phyloP scores from a whole-genome alignment of 1,284 basidiomycete genomes.

The Tetrapyrgos nigripes region DNA sequence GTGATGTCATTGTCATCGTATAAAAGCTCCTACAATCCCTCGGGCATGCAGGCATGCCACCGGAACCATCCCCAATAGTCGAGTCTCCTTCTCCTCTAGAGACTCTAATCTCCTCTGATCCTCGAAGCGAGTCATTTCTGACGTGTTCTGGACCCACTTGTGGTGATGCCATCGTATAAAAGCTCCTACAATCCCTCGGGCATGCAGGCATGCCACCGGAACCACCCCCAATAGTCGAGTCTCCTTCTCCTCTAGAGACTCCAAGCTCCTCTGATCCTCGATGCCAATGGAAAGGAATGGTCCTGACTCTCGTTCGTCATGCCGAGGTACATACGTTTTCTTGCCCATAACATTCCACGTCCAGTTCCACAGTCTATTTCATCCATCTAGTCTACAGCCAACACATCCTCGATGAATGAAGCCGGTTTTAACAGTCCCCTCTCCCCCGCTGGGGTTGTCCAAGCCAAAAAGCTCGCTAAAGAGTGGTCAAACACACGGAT shows the following conservation, averaged over 20 bases:
- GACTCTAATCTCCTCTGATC: background rate
- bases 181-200: background rate
- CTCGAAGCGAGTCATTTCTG: too few species aligned
- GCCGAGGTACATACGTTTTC: background rate
- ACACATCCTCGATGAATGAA: background rate
- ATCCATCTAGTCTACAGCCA: background rate
- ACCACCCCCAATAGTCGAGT: background rate
- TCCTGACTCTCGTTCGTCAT: slow-evolving; percentile 3
- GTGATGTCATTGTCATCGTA: background rate
- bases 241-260: background rate
- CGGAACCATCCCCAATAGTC: background rate
- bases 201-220: background rate
- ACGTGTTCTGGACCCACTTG: too few species aligned
- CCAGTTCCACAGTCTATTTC: too few species aligned
- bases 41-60: background rate
- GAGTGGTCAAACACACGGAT: background rate
- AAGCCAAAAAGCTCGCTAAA: slow-evolving; percentile 1
- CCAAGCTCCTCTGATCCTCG: background rate
- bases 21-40: background rate
- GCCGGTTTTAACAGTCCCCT: slow-evolving; percentile 2
- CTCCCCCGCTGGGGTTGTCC: background rate
- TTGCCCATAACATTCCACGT: too few species aligned
- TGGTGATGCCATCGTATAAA: background rate
- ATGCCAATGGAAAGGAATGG: slow-evolving; percentile 4
- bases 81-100: background rate